Evolutionary conservation across 169 alveolate genomes (phyloP).

Genomic region (Eimeria maxima): DNA sequence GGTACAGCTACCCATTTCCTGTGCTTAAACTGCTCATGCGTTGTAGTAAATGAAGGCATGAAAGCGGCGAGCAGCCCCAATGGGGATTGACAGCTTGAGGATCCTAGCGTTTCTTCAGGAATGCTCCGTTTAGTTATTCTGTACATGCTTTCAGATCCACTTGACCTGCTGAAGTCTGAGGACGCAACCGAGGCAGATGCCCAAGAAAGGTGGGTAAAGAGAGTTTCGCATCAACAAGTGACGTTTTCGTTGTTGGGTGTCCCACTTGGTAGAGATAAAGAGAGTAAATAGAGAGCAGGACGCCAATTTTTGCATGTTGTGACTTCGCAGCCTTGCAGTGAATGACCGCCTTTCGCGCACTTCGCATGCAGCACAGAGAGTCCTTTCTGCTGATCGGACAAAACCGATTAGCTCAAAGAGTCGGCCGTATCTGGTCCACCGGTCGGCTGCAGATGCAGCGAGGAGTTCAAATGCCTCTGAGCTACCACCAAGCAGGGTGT

Average conservation of each 20-base stretch:
- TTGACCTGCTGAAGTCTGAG: conserved; percentile 40
- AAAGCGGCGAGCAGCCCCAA: too few relatives aligned
- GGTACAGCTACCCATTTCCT: neutral
- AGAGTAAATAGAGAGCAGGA: neutral
- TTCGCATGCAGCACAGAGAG: neutral
- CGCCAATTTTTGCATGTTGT: neutral
- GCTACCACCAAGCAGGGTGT: conserved; percentile 25
- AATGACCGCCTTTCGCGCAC: neutral
- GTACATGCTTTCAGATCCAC: conserved; percentile 63
- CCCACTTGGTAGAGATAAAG: neutral
- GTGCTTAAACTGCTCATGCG: neutral
- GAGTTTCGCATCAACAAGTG: neutral
- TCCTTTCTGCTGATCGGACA: neutral
- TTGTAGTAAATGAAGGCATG: neutral
- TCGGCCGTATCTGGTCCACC: neutral
- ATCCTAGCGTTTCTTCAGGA: neutral
- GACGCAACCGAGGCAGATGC: neutral
- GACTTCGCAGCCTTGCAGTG: neutral
- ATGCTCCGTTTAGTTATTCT: neutral
- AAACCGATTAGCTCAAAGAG: neutral
- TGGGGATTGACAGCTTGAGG: neutral
- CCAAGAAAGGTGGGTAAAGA: neutral
- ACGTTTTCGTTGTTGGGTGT: neutral
- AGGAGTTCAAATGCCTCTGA: neutral
- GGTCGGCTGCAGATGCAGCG: neutral